phyloP scores from a whole-genome alignment of 1,139 yeast species.

The Pichia cactophila region DNA sequence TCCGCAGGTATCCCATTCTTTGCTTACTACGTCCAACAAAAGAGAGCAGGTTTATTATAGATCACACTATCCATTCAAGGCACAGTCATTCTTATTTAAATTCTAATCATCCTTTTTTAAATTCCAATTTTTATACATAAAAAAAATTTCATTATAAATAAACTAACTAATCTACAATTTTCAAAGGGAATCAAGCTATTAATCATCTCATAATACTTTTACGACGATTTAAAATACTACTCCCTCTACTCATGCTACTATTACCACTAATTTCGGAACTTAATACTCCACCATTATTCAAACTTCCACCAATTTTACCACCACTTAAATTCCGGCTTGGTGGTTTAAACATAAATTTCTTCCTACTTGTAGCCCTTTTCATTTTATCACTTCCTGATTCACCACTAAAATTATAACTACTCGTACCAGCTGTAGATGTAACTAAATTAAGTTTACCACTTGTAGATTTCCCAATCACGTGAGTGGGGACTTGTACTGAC shows the following conservation, averaged over 20 bases:
- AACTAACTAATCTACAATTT: too few relatives aligned
- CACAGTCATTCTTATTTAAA: background rate
- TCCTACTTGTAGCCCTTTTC: background rate
- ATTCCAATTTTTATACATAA: background rate
- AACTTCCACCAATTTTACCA: background rate
- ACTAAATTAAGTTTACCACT: background rate
- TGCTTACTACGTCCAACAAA: conserved; percentile 60
- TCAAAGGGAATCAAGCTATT: too few relatives aligned
- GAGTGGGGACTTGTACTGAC: background rate
- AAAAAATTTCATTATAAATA: too few relatives aligned
- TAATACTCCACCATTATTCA: background rate
- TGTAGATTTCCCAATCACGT: background rate
- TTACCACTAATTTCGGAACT: background rate
- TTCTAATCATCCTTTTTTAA: background rate
- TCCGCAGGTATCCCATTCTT: conserved; percentile 62
- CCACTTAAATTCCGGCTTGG: conserved; percentile 4
- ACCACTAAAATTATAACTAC: background rate
- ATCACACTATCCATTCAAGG: background rate
- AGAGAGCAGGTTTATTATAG: conserved; percentile 61
- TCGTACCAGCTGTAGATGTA: conserved; percentile 1
- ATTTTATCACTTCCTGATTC: background rate
- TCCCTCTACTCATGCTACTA: background rate
- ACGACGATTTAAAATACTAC: background rate
- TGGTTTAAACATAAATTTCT: conserved; percentile 1
- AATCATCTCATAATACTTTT: background rate